phyloP scores from a whole-genome alignment of 495 filamentous ascomycete species.

The Friedmanniomyces endolithicus region DNA sequence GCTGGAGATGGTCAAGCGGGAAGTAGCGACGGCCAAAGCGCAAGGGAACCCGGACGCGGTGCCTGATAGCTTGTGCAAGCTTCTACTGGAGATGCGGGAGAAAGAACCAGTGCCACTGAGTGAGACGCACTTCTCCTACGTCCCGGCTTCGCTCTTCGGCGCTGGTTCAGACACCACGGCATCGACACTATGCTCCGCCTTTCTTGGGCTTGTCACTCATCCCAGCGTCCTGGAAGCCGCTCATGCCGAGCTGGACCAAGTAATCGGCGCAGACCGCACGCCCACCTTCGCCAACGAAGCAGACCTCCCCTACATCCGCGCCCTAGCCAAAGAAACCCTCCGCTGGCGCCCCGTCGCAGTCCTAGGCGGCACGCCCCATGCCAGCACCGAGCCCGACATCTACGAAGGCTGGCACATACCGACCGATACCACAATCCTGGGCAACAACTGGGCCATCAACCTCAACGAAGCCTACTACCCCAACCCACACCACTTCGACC shows the following conservation, averaged over 20 bases:
- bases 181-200: constrained; percentile 46
- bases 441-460: constrained; percentile 54
- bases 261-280: constrained; percentile 40
- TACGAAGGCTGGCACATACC: constrained; percentile 36
- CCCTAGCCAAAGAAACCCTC: constrained; percentile 45
- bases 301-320: constrained; percentile 39
- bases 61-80: constrained; percentile 39
- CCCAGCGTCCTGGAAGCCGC: constrained; percentile 37
- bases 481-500: constrained; percentile 45
- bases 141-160: constrained; percentile 50
- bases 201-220: constrained; percentile 44
- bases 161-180: constrained; percentile 55
- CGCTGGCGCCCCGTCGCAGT: constrained; percentile 50
- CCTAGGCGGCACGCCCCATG: constrained; percentile 50
- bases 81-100: constrained; percentile 37
- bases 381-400: constrained; percentile 45
- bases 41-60: constrained; percentile 26
- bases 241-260: constrained; percentile 44
- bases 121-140: constrained; percentile 43
- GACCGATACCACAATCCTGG: constrained; percentile 44
- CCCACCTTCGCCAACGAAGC: constrained; percentile 41
- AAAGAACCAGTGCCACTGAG: constrained; percentile 37
- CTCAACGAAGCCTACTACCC: constrained; percentile 48
- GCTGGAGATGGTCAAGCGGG: constrained; percentile 42
- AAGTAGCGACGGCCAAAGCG: constrained; percentile 32